These are phyloP conservation scores for Parathielavia appendiculata DNA, from an alignment of 495 filamentous ascomycete genomes.

Conservation along the genomic window DNA sequence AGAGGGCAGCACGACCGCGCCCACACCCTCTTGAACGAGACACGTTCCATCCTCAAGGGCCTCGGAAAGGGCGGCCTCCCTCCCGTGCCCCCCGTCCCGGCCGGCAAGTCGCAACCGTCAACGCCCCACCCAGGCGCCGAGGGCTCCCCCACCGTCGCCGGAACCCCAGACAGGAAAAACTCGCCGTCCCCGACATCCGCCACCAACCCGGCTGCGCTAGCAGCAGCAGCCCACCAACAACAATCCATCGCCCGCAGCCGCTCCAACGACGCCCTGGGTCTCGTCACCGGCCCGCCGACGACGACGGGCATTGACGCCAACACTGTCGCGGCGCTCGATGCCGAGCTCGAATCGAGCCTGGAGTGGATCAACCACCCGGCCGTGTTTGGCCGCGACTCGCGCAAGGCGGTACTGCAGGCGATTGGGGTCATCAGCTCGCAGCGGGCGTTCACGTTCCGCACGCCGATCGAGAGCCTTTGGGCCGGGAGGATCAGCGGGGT, in stretches of 20 bases:
- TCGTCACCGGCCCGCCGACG: conserved; percentile 55
- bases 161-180: conserved; percentile 46
- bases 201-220: conserved; percentile 31
- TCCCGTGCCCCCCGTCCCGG: conserved; percentile 54
- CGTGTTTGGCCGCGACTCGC: conserved; percentile 88
- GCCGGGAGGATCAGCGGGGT: conserved; percentile 73
- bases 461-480: conserved; percentile 79
- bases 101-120: conserved; percentile 43
- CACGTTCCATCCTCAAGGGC: conserved; percentile 89
- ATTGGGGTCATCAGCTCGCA: conserved; percentile 96
- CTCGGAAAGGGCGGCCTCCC: conserved; percentile 92
- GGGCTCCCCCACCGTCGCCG: conserved; percentile 39
- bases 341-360: conserved; percentile 85
- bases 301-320: conserved; percentile 67
- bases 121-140: conserved; percentile 45
- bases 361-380: conserved; percentile 99
- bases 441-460: conserved; percentile 89
- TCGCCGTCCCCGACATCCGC: conserved; percentile 48
- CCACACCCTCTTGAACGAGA: conserved; percentile 85
- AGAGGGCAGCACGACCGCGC: conserved; percentile 90
- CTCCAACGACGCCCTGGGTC: conserved; percentile 42
- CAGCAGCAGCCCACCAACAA: conserved; percentile 17
- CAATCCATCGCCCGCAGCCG: conserved; percentile 32
- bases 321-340: conserved; percentile 81
- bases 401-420: conserved; percentile 92